Conservation (phyloP, 2,329 filamentous ascomycete species). For the Colletotrichum australisinense region DNA sequence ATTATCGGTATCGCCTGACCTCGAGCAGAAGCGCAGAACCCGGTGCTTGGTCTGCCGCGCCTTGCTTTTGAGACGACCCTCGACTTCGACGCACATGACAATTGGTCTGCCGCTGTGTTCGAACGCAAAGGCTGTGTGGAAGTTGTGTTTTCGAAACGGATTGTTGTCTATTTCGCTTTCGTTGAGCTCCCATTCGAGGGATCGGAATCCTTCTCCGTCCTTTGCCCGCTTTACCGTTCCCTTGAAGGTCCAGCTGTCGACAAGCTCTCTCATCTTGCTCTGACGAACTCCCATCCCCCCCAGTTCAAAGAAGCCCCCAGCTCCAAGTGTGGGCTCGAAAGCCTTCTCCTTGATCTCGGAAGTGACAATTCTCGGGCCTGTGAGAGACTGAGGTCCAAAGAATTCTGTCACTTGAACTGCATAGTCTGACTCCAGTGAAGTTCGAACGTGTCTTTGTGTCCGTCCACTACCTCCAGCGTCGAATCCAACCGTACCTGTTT, state of each 20-base stretch:
- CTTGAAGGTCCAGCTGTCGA: neutral
- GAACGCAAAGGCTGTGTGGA: neutral
- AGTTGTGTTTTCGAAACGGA: fast-evolving
- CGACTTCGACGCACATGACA: neutral
- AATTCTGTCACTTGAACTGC: neutral
- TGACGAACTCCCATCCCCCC: neutral
- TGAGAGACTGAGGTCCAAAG: neutral
- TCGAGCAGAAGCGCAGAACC: fast-evolving
- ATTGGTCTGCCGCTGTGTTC: neutral
- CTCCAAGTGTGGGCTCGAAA: neutral
- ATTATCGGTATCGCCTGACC: fast-evolving
- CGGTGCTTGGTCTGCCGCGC: fast-evolving
- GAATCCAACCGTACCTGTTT: too few relatives aligned
- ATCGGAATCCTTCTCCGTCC: fast-evolving
- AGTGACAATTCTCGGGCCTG: fast-evolving
- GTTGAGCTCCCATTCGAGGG: neutral
- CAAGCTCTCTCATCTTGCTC: neutral
- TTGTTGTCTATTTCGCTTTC: fast-evolving
- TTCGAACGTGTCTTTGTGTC: neutral
- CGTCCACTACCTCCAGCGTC: neutral
- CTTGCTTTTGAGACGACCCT: neutral
- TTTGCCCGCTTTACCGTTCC: neutral
- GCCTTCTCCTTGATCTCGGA: neutral
- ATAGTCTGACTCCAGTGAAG: fast-evolving
- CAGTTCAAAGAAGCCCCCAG: fast-evolving